Conservation (phyloP, 306 rosid species). For the Cucumis cinereus region DNA sequence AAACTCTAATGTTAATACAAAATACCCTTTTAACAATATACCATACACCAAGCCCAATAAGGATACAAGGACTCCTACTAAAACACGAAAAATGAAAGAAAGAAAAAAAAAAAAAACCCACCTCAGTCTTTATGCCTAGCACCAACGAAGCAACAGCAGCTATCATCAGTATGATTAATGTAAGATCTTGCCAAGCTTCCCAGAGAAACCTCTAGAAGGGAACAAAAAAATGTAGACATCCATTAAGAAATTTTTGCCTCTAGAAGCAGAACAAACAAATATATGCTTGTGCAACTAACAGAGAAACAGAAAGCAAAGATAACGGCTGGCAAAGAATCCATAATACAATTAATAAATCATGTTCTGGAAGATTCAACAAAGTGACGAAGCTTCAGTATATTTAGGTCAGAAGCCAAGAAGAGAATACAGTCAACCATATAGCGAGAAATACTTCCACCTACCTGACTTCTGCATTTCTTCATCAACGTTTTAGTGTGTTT, state of each 20-base stretch:
- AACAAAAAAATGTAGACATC: constrained; percentile 3
- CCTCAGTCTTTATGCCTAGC: constrained; percentile 93
- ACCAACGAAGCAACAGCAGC: constrained; percentile 95
- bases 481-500: not conserved
- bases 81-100: not conserved
- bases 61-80: not conserved
- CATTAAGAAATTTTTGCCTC: not conserved
- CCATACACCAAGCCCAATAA: not conserved
- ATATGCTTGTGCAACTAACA: not conserved
- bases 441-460: not conserved
- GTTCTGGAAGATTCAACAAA: not conserved
- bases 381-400: not conserved
- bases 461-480: not conserved
- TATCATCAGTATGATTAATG: constrained; percentile 81
- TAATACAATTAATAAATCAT: not conserved
- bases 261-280: not conserved
- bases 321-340: not conserved
- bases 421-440: not conserved
- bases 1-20: not conserved
- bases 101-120: constrained; percentile 19
- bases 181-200: constrained; percentile 99
- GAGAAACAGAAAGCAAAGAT: not conserved
- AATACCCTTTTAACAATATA: not conserved
- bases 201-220: constrained; percentile 67
- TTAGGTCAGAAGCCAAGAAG: not conserved